Base-by-base conservation (phyloP, 2,329 filamentous ascomycete genomes). In the Verticillium isaacii region DNA sequence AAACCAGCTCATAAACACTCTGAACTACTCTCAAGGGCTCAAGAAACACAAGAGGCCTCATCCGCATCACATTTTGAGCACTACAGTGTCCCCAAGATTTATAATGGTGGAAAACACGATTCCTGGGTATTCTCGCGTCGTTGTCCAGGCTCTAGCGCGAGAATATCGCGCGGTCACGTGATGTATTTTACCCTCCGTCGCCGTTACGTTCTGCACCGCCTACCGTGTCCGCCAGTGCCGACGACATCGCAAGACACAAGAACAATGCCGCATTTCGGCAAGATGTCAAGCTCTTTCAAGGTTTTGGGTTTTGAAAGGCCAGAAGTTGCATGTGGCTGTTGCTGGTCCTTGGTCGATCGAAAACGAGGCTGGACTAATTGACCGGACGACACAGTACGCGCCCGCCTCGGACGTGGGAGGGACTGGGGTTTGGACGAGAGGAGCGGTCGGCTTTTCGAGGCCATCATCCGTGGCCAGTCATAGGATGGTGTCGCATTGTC, bases 381-480 rank as follows among this genome's bases (percentile, higher is more conserved):
- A 12, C 6, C 19, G 7, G 17, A 14, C n/a, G 19, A 50, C 45
- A 50, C 45, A 50, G 45, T 50, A 50, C n/a, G 45, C 45, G 45
- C 45, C 29, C 19, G 45, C 17, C 3, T 50, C 45, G 23, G 19
- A 23, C 19, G 45, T n/a, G 14, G 45, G 19, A 25, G 8, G 7
- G 8, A 14, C 45, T 9, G 45, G 45, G n/a, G 19, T n/a, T 25
- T 50, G 45, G 45, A 11, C 12, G 9, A 19, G n/a, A 23, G 19
- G 3, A 50, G 45, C 45, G 45, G 45, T 50, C 45, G 45, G 45
- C 45, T 60, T 54, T 39, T 62, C 45, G 58, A 59, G 60, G 50
- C 60, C 58, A 36, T 37, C 36, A 52, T 45, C 61, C 37, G 60
- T 60, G 56, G 60, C 63, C 63, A 64, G 63, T 65, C 63, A 57